A percentile compares a stretch with the other conserved stretches of the same genome.
phyloP scores from a whole-genome alignment of 192 early-diverging fungal species.

The Linnemannia elongata region DNA sequence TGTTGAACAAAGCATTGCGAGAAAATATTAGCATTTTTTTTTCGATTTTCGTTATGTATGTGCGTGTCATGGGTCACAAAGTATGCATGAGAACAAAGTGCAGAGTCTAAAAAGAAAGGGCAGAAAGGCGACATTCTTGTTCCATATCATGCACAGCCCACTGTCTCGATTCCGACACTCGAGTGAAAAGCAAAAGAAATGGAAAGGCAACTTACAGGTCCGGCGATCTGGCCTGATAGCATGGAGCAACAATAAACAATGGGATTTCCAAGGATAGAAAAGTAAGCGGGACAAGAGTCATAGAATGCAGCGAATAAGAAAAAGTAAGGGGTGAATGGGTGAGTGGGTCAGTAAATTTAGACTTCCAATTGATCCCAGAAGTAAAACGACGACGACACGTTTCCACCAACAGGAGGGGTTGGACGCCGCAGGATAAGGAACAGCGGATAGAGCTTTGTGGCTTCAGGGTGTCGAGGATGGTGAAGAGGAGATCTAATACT shows the following conservation, averaged over 20 bases:
- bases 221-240: conserved; percentile 60
- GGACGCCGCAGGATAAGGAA: not conserved
- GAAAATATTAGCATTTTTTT: not conserved
- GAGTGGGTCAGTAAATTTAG: not conserved
- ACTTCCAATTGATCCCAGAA: conserved; percentile 2
- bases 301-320: conserved; percentile 1
- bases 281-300: not conserved
- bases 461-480: not conserved
- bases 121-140: not conserved
- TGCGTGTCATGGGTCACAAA: not conserved
- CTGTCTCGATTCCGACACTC: not conserved
- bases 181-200: not conserved
- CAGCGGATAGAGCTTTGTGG: not conserved
- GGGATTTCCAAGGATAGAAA: not conserved
- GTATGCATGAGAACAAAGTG: not conserved
- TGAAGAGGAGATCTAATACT: not conserved
- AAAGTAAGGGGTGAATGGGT: not conserved
- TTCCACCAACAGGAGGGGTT: not conserved
- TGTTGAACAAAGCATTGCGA: conserved; percentile 7
- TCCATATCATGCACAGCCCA: not conserved
- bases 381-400: not conserved
- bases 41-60: not conserved
- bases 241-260: not conserved
- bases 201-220: conserved; percentile 65
- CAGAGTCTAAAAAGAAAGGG: not conserved